A percentile compares a stretch with the other conserved stretches of the same genome.
Evolutionary conservation across 176 grass and related monocot genomes (phyloP).

Genomic region (Musa beccarii): DNA sequence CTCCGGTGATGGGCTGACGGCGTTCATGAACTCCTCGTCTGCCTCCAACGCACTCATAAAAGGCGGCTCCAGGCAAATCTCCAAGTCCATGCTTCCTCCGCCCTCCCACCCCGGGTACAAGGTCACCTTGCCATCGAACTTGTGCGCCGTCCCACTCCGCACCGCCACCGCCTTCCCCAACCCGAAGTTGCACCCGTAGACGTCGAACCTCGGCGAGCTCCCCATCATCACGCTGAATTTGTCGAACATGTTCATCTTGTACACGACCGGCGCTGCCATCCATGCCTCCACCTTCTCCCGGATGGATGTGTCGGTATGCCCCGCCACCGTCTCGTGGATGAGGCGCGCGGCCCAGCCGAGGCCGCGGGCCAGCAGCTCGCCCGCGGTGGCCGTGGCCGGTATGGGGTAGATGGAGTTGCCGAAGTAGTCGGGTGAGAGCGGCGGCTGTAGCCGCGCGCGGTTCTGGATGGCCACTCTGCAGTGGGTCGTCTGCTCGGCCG

Average conservation of each 20-base stretch:
- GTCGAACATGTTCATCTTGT: conserved; percentile 20
- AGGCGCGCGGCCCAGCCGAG: conserved; percentile 51
- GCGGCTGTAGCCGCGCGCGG: conserved; percentile 40
- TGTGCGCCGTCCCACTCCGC: conserved; percentile 53
- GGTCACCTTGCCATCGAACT: conserved; percentile 46
- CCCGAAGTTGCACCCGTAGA: conserved; percentile 64
- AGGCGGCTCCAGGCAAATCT: conserved; percentile 34
- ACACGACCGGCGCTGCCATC: conserved; percentile 23
- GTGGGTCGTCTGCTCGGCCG: conserved; percentile 23
- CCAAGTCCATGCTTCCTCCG: conserved; percentile 36
- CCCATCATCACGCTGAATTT: conserved; percentile 27
- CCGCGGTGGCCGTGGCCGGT: neutral
- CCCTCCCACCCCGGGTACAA: conserved; percentile 41
- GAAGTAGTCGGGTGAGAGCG: conserved; percentile 39
- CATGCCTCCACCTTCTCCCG: conserved; percentile 24
- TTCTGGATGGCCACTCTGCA: conserved; percentile 39
- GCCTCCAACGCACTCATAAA: conserved; percentile 40
- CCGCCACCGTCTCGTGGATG: conserved; percentile 28
- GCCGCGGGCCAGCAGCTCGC: conserved; percentile 33
- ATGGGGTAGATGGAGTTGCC: conserved; percentile 34
- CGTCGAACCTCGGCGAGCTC: conserved; percentile 59
- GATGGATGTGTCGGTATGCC: conserved; percentile 44
- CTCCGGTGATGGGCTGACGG: conserved; percentile 8
- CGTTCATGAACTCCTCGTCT: conserved; percentile 51
- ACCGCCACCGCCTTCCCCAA: conserved; percentile 47